phyloP scores from a whole-genome alignment of 2,329 filamentous ascomycete species.

The Ceratocystis cubensis region DNA sequence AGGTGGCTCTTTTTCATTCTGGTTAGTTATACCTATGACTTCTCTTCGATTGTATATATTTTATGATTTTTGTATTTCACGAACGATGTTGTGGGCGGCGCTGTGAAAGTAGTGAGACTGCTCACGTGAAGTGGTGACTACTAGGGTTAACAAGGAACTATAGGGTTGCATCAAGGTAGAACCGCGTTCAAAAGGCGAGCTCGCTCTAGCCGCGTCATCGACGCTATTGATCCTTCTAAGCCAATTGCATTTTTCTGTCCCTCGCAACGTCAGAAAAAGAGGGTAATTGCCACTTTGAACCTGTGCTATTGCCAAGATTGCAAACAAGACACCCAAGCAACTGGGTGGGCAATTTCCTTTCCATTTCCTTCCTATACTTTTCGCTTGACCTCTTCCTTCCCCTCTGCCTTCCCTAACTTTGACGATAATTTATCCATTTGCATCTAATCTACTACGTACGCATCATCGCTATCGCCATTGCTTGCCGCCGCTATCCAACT shows the following conservation, averaged over 20 bases:
- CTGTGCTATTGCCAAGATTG: background rate
- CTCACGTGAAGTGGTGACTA: accelerated
- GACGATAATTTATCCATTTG: too few relatives aligned
- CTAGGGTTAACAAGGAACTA: background rate
- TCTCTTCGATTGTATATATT: conserved; percentile 1
- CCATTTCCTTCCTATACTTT: too few relatives aligned
- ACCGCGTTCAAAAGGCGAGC: background rate
- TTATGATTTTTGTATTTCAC: background rate
- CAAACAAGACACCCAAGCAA: background rate
- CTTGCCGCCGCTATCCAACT: too few relatives aligned
- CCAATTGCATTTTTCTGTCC: background rate
- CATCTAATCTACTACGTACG: too few relatives aligned
- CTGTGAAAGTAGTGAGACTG: too few relatives aligned
- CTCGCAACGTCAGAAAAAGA: background rate
- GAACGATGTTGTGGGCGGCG: background rate
- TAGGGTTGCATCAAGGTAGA: background rate
- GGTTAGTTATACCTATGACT: background rate
- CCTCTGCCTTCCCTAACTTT: too few relatives aligned
- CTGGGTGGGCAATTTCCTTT: background rate
- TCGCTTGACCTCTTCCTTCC: too few relatives aligned
- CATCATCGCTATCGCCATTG: too few relatives aligned
- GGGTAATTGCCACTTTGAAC: conserved; percentile 9
- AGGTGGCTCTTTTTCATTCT: background rate
- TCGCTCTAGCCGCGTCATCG: conserved; percentile 6
- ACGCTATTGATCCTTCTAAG: background rate